Base-by-base conservation (phyloP, 73 alveolate genomes). In the Paramecium biaurelia region DNA sequence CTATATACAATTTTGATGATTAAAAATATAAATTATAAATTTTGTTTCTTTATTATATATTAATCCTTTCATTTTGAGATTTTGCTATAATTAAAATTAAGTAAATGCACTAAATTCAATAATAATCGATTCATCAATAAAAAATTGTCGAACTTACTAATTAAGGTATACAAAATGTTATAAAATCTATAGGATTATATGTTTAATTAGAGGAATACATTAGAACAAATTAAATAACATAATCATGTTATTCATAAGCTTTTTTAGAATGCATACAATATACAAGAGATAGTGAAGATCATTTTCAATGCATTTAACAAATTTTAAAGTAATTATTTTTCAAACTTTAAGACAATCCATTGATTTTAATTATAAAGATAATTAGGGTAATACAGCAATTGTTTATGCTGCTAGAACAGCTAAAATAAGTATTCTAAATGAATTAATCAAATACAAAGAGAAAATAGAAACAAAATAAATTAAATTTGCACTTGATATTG, bases 221-320 rank as follows among this genome's bases (percentile, higher is more conserved):
- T 12, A 30, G 86, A 10, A 38, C 32, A 2, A 72, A 72, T 72
- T 6, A 34, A 15, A 72, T 72, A 20, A 15, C 30, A 15, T 38
- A 72, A 37, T 4, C 6, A 20, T 35, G 7, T 28, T 72, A 28
- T 21, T 79, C 90, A 1, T 45, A 79, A 41, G 90, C 90, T 34
- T 79, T 79, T 7, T 20, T 45, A 21, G 90, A 79, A 15, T 79
- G 90, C 18, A 21, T 79, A 26, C 21, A 79, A 21, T 41, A 42
- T 42, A 47, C 56, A 4, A 79, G 90, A 20, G 74, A 79, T 34
- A 41, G 76, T 43, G 90, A 79, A 23, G 90, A 79, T 20, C 74
- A 79, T 12, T 41, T 79, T 2, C 43, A 79, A 45, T 79, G 90
- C 23, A 45, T 79, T 1, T 5, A 24, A 15, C 28, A 41, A 34